Percentiles rank a stretch among this genome's conserved stretches.
phyloP scores from a whole-genome alignment of 768 basidiomycete genomes.

The Xanthoconium purpureum region DNA sequence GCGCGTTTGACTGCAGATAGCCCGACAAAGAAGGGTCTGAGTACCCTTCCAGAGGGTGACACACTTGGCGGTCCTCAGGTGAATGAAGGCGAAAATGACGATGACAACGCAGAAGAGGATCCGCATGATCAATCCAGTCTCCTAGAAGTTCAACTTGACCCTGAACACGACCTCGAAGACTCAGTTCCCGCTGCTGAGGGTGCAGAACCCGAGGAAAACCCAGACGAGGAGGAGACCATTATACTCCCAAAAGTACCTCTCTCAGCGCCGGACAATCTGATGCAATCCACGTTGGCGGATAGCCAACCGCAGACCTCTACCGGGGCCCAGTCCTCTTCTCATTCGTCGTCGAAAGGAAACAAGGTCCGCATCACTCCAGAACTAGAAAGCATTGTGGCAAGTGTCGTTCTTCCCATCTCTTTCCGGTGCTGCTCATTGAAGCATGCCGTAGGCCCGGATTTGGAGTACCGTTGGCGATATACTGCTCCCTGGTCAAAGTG shows the following conservation, averaged over 20 bases:
- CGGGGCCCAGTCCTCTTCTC: slow-evolving; percentile 5
- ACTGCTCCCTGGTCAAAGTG: slow-evolving; percentile 51
- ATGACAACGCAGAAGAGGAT: slow-evolving; percentile 1
- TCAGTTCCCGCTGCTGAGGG: not conserved
- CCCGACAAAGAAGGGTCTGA: slow-evolving; percentile 5
- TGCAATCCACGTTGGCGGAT: not conserved
- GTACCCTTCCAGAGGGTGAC: slow-evolving; percentile 1
- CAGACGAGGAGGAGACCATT: slow-evolving; percentile 32
- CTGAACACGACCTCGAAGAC: not conserved
- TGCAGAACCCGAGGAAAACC: slow-evolving; percentile 9
- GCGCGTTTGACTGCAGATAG: slow-evolving; percentile 17
- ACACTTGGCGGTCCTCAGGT: slow-evolving; percentile 6
- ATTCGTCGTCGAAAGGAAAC: slow-evolving; percentile 22
- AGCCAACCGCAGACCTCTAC: slow-evolving; percentile 1
- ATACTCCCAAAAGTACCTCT: slow-evolving; percentile 25
- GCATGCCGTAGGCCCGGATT: slow-evolving; percentile 53
- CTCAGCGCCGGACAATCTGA: not conserved
- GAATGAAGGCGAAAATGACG: slow-evolving; percentile 1
- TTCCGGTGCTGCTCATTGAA: not conserved
- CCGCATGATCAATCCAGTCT: slow-evolving; percentile 13
- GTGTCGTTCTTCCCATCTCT: slow-evolving; percentile 21
- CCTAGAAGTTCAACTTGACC: slow-evolving; percentile 8
- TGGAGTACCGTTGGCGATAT: slow-evolving; percentile 66
- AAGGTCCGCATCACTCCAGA: slow-evolving; percentile 58
- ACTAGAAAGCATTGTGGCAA: slow-evolving; percentile 61